phyloP scores from a whole-genome alignment of 2,329 filamentous ascomycete genomes.

The Arthroderma sp. region DNA sequence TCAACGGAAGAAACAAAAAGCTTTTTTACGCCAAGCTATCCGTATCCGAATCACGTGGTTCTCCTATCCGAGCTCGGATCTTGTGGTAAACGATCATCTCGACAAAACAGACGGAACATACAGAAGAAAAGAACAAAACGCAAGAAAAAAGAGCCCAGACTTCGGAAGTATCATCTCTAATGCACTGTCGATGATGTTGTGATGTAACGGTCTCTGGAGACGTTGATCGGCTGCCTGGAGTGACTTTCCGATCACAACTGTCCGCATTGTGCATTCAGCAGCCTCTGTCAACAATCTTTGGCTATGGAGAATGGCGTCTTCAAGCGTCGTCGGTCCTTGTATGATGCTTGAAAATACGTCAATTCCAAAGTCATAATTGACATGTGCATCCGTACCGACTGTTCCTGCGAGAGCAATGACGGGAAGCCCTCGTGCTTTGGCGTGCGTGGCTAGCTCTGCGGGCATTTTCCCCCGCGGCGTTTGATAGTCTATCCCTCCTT shows the following conservation, averaged over 20 bases:
- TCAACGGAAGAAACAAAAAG: too few species aligned
- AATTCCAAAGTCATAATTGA: conserved; percentile 24
- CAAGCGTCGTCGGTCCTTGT: conserved; percentile 17
- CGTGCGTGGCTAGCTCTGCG: conserved; percentile 38
- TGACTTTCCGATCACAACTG: conserved; percentile 13
- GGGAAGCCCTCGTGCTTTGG: conserved; percentile 33
- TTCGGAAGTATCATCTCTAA: not conserved
- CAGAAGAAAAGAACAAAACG: too few species aligned
- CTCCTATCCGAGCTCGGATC: too few species aligned
- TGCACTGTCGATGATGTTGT: not conserved
- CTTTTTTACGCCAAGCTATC: too few species aligned
- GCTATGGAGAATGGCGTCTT: conserved; percentile 17
- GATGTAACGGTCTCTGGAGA: not conserved
- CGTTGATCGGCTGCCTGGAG: not conserved
- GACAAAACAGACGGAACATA: too few species aligned
- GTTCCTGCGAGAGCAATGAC: conserved; percentile 35
- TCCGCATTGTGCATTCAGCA: conserved; percentile 21
- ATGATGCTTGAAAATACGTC: conserved; percentile 21
- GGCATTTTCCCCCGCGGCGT: conserved; percentile 42
- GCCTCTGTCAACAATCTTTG: conserved; percentile 16
- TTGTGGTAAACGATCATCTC: too few species aligned
- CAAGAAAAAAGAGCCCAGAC: too few species aligned
- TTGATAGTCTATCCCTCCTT: conserved; percentile 41
- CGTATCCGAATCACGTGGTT: too few species aligned
- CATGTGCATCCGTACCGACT: conserved; percentile 24